These are phyloP conservation scores for Melampsora larici-populina DNA, from an alignment of 1,284 basidiomycete genomes.

Conservation along the genomic window DNA sequence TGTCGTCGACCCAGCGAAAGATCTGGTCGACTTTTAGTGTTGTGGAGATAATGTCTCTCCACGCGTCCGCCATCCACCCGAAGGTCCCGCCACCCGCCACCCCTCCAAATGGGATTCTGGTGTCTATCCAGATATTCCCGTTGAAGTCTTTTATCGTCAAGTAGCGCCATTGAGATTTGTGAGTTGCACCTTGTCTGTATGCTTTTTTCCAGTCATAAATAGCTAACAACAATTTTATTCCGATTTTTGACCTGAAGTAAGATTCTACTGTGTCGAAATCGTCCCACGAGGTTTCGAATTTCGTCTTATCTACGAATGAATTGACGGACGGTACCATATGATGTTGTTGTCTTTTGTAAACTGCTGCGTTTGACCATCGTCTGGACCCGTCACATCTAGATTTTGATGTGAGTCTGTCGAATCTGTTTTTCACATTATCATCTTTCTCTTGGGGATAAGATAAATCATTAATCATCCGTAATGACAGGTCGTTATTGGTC, in stretches of 20 bases:
- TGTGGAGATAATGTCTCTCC: background rate
- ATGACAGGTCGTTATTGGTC: no score
- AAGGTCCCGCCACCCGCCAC: background rate
- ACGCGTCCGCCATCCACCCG: background rate
- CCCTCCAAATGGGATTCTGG: constrained; percentile 7
- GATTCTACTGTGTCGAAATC: no score
- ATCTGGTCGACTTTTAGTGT: background rate
- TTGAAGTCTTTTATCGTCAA: no score
- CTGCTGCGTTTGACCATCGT: no score
- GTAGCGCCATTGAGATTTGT: background rate
- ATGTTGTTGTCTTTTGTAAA: no score
- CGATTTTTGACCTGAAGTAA: background rate
- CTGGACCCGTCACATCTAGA: no score
- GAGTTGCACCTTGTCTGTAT: background rate
- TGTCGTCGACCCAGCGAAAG: background rate
- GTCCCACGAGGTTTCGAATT: no score
- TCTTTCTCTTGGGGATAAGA: background rate
- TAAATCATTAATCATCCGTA: no score
- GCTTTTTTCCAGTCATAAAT: constrained; percentile 8
- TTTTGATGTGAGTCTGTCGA: no score
- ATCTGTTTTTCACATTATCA: background rate
- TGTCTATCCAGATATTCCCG: no score
- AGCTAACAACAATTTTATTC: background rate
- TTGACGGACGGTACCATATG: background rate
- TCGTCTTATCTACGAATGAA: constrained; percentile 3